Conservation (phyloP, 2,329 filamentous ascomycete species). For the Elsinoe arachidis region DNA sequence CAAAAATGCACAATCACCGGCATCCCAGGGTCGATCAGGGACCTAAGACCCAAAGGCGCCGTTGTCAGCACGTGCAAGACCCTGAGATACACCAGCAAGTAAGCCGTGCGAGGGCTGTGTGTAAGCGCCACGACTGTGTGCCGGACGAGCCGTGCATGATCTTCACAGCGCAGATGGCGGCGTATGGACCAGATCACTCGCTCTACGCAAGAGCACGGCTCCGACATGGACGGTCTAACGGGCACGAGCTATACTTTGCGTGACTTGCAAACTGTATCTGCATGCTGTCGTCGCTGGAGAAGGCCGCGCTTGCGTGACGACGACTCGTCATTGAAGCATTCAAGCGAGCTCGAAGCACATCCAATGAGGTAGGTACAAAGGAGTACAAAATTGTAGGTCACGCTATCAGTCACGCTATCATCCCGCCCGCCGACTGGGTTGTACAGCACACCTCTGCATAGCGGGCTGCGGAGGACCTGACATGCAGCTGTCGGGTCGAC, state of each 20-base stretch:
- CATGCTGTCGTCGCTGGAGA: not conserved
- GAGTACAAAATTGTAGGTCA: not conserved
- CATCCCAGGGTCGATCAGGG: not conserved
- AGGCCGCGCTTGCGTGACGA: not conserved
- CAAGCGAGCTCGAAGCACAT: constrained; percentile 1
- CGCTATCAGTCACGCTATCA: not conserved
- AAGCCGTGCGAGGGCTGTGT: not conserved
- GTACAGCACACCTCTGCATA: not conserved
- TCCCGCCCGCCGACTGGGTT: not conserved
- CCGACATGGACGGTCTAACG: not conserved
- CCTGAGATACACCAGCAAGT: not conserved
- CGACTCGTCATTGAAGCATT: not conserved
- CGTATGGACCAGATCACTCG: too few species aligned
- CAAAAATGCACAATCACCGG: not conserved
- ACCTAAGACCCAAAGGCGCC: not conserved
- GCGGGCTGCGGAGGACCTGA: not conserved
- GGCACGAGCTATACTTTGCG: not conserved
- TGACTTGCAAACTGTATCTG: not conserved
- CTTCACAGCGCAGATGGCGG: not conserved
- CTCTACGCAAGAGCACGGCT: not conserved
- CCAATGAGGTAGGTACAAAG: not conserved
- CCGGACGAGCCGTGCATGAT: not conserved
- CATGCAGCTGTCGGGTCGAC: too few species aligned
- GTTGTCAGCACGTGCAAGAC: not conserved
- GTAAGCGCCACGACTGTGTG: not conserved